phyloP scores from a whole-genome alignment of 2,329 filamentous ascomycete species.

The Epichloe gansuensis region DNA sequence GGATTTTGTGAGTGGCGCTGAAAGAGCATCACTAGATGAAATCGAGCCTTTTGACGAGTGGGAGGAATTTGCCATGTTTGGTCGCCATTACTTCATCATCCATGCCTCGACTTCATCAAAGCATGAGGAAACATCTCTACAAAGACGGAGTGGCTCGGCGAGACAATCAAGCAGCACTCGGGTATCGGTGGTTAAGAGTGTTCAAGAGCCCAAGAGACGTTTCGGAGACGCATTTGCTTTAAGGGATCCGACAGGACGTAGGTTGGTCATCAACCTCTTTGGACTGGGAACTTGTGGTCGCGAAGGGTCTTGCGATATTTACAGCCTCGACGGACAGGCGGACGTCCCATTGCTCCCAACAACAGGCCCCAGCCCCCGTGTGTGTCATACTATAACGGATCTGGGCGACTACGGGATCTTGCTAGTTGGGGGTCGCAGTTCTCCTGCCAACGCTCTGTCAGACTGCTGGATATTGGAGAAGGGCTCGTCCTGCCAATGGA shows the following conservation, averaged over 20 bases:
- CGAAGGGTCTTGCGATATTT: slow-evolving; percentile 39
- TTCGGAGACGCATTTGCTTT: slow-evolving; percentile 44
- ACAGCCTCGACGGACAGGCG: slow-evolving; percentile 14
- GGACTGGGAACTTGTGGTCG: slow-evolving; percentile 32
- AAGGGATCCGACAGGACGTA: slow-evolving; percentile 25
- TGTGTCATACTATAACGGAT: slow-evolving; percentile 67
- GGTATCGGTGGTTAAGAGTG: slow-evolving; percentile 7
- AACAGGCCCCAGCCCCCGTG: slow-evolving; percentile 28
- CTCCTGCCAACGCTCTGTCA: slow-evolving; percentile 52
- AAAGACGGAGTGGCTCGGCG: no score
- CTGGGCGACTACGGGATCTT: slow-evolving; percentile 46
- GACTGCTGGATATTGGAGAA: slow-evolving; percentile 66
- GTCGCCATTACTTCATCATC: slow-evolving; percentile 71
- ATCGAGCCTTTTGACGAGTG: slow-evolving; percentile 88
- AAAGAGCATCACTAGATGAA: slow-evolving; percentile 50
- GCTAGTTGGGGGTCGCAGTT: slow-evolving; percentile 65
- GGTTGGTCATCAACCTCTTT: slow-evolving; percentile 31
- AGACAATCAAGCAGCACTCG: neutral
- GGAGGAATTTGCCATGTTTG: slow-evolving; percentile 85
- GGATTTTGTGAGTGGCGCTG: slow-evolving; percentile 45
- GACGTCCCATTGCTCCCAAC: slow-evolving; percentile 15
- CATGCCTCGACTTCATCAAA: slow-evolving; percentile 30
- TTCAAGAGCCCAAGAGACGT: slow-evolving; percentile 30
- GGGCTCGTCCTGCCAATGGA: slow-evolving; percentile 41
- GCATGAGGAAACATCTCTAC: neutral